These are phyloP conservation scores for Artemisia argyi DNA, from an alignment of 129 eudicot genomes.

Conservation along the genomic window DNA sequence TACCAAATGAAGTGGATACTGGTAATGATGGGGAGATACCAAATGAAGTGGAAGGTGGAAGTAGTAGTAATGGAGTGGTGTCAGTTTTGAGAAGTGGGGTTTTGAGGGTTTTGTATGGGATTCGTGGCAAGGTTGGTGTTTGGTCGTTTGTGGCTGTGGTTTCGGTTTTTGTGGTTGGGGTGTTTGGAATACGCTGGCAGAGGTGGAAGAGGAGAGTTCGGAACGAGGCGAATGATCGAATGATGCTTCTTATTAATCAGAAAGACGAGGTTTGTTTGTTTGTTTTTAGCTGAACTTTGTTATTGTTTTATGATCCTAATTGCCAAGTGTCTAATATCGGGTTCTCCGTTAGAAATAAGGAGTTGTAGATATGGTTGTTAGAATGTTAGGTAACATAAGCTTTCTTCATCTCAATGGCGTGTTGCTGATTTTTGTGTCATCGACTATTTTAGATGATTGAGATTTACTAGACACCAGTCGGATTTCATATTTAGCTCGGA, in stretches of 20 bases:
- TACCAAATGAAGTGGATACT: neutral
- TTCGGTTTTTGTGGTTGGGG: neutral
- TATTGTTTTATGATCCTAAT: neutral
- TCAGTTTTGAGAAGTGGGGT: neutral
- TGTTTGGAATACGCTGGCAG: neutral
- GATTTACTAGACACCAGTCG: no score
- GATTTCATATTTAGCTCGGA: no score
- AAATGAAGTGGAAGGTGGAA: no score
- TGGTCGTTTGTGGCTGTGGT: conserved; percentile 6
- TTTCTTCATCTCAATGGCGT: neutral
- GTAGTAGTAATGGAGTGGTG: no score
- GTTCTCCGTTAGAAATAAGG: neutral
- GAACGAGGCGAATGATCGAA: neutral
- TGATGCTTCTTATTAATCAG: conserved; percentile 4
- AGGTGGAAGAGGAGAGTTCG: neutral
- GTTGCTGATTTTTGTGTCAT: no score
- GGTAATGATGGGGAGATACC: no score
- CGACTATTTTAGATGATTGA: no score
- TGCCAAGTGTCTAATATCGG: neutral
- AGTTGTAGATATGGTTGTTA: neutral
- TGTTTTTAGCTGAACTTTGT: neutral
- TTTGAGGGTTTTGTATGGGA: neutral
- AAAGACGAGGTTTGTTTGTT: conserved; percentile 5
- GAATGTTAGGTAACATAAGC: neutral
- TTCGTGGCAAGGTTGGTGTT: conserved; percentile 3